A percentile compares a stretch with the other conserved stretches of the same genome.
Conservation (phyloP, 768 basidiomycete species). For the Suillus hirtellus region DNA sequence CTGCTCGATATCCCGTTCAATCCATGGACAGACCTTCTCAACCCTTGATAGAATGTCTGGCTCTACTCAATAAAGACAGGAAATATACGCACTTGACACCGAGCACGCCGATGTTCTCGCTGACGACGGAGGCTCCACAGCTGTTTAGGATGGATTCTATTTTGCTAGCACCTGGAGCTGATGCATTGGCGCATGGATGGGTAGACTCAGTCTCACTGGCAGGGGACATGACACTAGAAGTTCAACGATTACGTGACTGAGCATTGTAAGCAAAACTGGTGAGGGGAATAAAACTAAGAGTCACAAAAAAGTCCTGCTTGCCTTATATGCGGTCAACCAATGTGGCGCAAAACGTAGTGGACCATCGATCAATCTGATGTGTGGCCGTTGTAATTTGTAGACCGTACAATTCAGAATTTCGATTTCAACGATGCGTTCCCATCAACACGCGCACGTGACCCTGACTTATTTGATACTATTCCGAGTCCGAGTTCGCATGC, state of each 20-base stretch:
- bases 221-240: neutral
- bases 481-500: too few species aligned
- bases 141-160: neutral
- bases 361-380: neutral
- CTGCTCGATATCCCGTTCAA: neutral
- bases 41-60: neutral
- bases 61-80: neutral
- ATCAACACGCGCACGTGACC: too few species aligned
- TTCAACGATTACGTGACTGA: neutral
- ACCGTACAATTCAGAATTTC: neutral
- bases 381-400: neutral
- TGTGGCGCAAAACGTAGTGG: neutral
- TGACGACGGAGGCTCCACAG: neutral
- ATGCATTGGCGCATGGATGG: neutral
- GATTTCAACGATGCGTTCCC: too few species aligned
- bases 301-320: neutral
- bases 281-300: neutral
- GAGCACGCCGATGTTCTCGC: neutral
- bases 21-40: neutral
- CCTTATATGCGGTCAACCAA: neutral
- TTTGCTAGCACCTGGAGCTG: neutral
- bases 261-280: neutral
- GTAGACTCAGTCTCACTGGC: too few species aligned
- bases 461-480: too few species aligned
- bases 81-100: neutral